These are phyloP conservation scores for Naganishia sp. DNA, from an alignment of 1,284 basidiomycete species.

Conservation along the genomic window DNA sequence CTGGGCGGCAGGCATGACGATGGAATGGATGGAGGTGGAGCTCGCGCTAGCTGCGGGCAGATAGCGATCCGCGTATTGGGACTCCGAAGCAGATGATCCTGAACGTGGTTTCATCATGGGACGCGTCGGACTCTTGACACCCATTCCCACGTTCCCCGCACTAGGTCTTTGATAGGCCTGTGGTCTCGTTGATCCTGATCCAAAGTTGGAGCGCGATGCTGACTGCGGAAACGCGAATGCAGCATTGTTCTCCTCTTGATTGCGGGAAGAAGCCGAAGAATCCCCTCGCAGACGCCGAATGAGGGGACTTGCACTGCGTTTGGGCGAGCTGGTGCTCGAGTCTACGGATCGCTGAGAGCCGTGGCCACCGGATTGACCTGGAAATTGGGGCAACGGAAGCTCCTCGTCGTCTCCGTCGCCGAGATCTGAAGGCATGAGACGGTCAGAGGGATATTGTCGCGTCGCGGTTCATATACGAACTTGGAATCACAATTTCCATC, in stretches of 20 bases:
- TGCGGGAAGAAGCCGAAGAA: constrained; percentile 38
- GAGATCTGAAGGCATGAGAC: constrained; percentile 37
- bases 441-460: not conserved
- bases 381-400: constrained; percentile 41
- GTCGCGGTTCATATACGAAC: constrained; percentile 36
- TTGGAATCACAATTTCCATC: constrained; percentile 48
- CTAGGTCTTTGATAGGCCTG: constrained; percentile 2
- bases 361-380: constrained; percentile 38
- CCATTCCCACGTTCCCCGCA: not conserved
- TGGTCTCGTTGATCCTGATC: not conserved
- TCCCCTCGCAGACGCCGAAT: constrained; percentile 36
- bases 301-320: constrained; percentile 33
- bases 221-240: constrained; percentile 28
- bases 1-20: constrained; percentile 54
- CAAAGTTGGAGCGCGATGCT: not conserved
- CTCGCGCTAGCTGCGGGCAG: constrained; percentile 29
- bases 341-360: constrained; percentile 36
- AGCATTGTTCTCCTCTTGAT: constrained; percentile 35
- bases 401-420: constrained; percentile 48
- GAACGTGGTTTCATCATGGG: constrained; percentile 30
- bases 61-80: constrained; percentile 17
- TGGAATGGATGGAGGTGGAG: constrained; percentile 38
- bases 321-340: constrained; percentile 31
- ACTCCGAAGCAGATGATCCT: constrained; percentile 28
- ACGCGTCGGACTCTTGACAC: constrained; percentile 23